phyloP scores from a whole-genome alignment of 2,329 filamentous ascomycete species.

The Trichophyton verrucosum region DNA sequence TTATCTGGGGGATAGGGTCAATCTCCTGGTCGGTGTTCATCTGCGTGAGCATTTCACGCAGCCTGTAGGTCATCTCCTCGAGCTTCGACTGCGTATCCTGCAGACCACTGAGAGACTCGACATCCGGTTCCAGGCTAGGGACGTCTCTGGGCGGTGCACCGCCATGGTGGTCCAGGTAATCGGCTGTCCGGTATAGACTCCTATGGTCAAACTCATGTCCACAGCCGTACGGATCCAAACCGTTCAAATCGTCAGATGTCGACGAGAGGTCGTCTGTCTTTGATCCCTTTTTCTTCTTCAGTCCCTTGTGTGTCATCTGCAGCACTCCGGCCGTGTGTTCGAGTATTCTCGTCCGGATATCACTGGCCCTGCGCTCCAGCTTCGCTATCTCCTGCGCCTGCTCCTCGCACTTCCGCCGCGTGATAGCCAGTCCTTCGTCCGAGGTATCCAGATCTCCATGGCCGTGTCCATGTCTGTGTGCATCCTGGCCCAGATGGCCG shows the following conservation, averaged over 20 bases:
- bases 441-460: conserved; percentile 18
- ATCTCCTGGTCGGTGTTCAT: conserved; percentile 25
- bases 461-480: conserved; percentile 9
- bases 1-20: conserved; percentile 26
- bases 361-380: conserved; percentile 63
- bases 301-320: conserved; percentile 71
- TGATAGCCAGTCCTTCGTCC: conserved; percentile 61
- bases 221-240: conserved; percentile 21
- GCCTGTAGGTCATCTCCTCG: conserved; percentile 52
- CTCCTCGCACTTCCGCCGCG: conserved; percentile 73
- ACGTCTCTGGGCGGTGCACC: conserved; percentile 12
- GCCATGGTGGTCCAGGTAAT: conserved; percentile 45
- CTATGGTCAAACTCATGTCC: conserved; percentile 60
- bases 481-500: conserved; percentile 18
- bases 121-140: conserved; percentile 10
- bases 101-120: conserved; percentile 36
- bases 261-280: conserved; percentile 35
- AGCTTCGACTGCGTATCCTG: conserved; percentile 53
- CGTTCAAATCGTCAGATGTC: conserved; percentile 3
- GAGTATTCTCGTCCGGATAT: conserved; percentile 62
- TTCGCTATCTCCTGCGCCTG: conserved; percentile 67
- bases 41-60: conserved; percentile 54
- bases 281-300: conserved; percentile 43
- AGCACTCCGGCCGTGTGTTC: conserved; percentile 88
- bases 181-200: conserved; percentile 58